Evolutionary conservation across 345 rosid genomes (phyloP), one percentile per base, ranked within the genome.

Genomic region (Bruguiera sexangula): DNA sequence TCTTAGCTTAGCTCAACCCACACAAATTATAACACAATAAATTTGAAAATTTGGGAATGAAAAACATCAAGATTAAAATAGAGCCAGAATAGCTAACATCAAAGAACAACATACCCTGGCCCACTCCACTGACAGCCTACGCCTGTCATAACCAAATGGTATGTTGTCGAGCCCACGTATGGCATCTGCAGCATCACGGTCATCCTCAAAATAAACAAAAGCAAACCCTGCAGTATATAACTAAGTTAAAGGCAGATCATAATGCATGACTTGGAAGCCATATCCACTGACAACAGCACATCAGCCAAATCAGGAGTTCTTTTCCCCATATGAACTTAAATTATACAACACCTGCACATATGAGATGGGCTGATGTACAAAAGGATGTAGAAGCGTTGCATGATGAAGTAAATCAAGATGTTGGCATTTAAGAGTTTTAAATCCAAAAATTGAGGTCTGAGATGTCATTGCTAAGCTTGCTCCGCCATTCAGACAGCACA

Each of bases 181-280:
- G 63, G 95, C 91, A 79, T 88, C 93, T 34, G 85, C 87, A 73
- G 95, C 98, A 88, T 92, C 95, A 19, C 85, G 89, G 53, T 90
- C 95, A 67, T 90, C 91, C 82, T 90, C 95, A 65, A 87, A 90
- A 80, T 88, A 93, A 72, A 90, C 96, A 75, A 93, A 93, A 27
- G 96, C 96, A 81, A 83, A 92, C 1, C 98, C 96, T 93, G 83
- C 83, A 84, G 73, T 16, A 56, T 8, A 58, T 20, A 34, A 66
- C 39, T n/a, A 34, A 73, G 75, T 73, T 27, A 63, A 77, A 68
- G 67, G 54, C 34, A 36, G 54, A 69, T 70, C 27, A 29, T 39
- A 48, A 66, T 24, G 62, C 36, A 61, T 2, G 24, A 70, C 36
- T 65, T 46, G 46, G 21, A 69, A 43, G 29, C 53, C 63, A 78